phyloP scores from a whole-genome alignment of 2,329 filamentous ascomycete genomes.

The Cadophora luteo-olivacea region DNA sequence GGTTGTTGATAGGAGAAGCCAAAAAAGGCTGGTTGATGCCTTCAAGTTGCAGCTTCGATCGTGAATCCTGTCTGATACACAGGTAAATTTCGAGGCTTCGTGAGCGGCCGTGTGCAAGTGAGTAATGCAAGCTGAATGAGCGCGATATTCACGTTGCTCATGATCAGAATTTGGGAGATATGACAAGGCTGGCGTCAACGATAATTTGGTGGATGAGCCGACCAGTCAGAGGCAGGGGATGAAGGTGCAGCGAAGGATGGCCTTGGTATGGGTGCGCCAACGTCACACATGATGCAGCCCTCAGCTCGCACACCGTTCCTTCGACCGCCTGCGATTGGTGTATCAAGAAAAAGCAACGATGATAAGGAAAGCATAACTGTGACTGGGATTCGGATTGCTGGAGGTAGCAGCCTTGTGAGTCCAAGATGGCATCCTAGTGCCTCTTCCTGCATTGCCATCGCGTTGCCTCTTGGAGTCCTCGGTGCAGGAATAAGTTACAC shows the following conservation, averaged over 20 bases:
- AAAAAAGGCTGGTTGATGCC: background rate
- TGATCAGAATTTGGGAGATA: background rate
- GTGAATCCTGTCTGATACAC: background rate
- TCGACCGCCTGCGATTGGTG: background rate
- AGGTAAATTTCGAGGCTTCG: background rate
- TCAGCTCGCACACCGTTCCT: too few relatives aligned
- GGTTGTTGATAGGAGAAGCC: background rate
- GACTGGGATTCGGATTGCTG: background rate
- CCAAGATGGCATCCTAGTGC: background rate
- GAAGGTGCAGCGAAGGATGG: background rate
- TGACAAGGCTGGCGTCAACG: conserved; percentile 4
- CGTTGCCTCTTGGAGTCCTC: background rate
- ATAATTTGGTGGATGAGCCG: conserved; percentile 1
- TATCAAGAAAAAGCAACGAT: background rate
- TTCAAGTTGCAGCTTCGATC: background rate
- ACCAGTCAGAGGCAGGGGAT: background rate
- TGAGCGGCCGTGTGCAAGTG: background rate
- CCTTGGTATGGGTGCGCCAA: conserved; percentile 4
- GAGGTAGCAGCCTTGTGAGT: background rate
- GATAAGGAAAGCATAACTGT: background rate
- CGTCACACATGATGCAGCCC: background rate
- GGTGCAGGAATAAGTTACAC: background rate
- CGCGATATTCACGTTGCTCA: background rate
- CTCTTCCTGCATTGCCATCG: too few relatives aligned
- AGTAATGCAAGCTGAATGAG: too few relatives aligned